Conservation (phyloP, 805 yeast species). For the Teunomyces barrocoloradensis region DNA sequence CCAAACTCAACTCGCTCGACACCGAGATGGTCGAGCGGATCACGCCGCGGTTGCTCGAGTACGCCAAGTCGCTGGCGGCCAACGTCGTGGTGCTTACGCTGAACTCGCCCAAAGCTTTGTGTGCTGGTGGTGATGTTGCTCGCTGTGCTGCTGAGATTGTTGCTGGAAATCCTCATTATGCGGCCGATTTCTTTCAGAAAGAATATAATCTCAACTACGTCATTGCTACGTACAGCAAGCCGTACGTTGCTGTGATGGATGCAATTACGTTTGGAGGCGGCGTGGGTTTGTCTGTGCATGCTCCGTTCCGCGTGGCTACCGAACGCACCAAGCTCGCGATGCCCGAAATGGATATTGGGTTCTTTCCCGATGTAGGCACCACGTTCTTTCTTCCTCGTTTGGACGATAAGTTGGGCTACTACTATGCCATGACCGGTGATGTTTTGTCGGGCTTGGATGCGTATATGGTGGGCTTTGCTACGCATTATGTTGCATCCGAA, state of each 20-base stretch:
- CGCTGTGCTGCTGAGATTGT: slow-evolving; percentile 64
- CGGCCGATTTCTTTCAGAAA: slow-evolving; percentile 65
- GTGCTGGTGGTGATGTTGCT: slow-evolving; percentile 97
- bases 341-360: slow-evolving; percentile 98
- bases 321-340: slow-evolving; percentile 89
- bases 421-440: slow-evolving; percentile 83
- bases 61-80: slow-evolving; percentile 63
- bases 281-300: slow-evolving; percentile 86
- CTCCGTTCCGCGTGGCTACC: slow-evolving; percentile 91
- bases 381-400: slow-evolving; percentile 83
- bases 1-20: slow-evolving; percentile 82
- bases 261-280: slow-evolving; percentile 99
- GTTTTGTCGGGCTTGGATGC: slow-evolving; percentile 74
- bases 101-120: slow-evolving; percentile 65
- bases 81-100: slow-evolving; percentile 69
- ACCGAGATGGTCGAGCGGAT: slow-evolving; percentile 71
- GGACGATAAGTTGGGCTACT: slow-evolving; percentile 81
- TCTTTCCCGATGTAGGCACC: slow-evolving; percentile 94
- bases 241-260: slow-evolving; percentile 79
- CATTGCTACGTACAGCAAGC: slow-evolving; percentile 81
- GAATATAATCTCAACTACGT: slow-evolving; percentile 83
- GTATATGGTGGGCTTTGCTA: slow-evolving; percentile 81
- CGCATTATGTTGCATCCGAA: slow-evolving; percentile 78
- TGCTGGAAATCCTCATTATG: slow-evolving; percentile 42
- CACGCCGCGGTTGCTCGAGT: slow-evolving; percentile 72